phyloP scores from a whole-genome alignment of 371 early-diverging fungal genomes.

The Dichotomocladium elegans region DNA sequence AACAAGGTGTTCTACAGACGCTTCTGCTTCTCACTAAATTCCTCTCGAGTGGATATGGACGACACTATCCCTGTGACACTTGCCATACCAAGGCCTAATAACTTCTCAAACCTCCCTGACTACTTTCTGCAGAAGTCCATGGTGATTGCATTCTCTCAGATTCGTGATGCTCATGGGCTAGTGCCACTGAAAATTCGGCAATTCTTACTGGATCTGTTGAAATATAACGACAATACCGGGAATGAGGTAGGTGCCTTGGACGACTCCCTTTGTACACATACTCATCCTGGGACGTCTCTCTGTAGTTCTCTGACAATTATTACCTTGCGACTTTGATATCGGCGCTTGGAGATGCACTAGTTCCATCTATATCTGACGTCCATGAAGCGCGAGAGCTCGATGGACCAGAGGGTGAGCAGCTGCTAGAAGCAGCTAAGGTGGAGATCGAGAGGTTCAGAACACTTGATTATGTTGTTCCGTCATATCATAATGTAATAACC shows the following conservation, averaged over 20 bases:
- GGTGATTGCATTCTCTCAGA: slow-evolving; percentile 67
- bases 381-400: slow-evolving; percentile 28
- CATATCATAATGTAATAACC: slow-evolving; percentile 84
- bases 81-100: slow-evolving; percentile 78
- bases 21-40: slow-evolving; percentile 58
- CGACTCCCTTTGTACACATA: too few species aligned
- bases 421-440: slow-evolving; percentile 53
- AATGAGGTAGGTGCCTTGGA: slow-evolving; percentile 64
- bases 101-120: slow-evolving; percentile 79
- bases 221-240: slow-evolving; percentile 89
- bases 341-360: slow-evolving; percentile 67
- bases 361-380: slow-evolving; percentile 42
- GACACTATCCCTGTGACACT: slow-evolving; percentile 45
- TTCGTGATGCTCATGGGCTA: slow-evolving; percentile 62
- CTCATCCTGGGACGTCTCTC: background rate
- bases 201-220: slow-evolving; percentile 71
- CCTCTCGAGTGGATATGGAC: slow-evolving; percentile 13
- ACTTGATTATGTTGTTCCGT: slow-evolving; percentile 78
- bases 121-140: slow-evolving; percentile 89
- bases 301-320: slow-evolving; percentile 74
- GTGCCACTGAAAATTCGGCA: slow-evolving; percentile 64
- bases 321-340: slow-evolving; percentile 72
- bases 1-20: slow-evolving; percentile 71
- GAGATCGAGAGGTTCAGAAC: slow-evolving; percentile 81
- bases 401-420: slow-evolving; percentile 49